A percentile compares a stretch with the other conserved stretches of the same genome.
phyloP scores from a whole-genome alignment of 176 grass and related monocot genomes.

The Aegilops speltoides region DNA sequence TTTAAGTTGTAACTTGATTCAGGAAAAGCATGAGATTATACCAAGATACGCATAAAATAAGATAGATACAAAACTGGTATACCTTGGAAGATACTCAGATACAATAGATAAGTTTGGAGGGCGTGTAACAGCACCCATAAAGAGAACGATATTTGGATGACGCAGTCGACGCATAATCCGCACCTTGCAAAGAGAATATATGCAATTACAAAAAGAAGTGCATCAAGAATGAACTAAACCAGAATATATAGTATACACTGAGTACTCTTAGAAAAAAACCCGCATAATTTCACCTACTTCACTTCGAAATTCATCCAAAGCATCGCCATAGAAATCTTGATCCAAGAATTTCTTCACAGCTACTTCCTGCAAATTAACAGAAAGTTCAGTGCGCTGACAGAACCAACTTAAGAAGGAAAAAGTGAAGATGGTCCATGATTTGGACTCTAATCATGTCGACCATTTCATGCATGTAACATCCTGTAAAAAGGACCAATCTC shows the following conservation, averaged over 20 bases:
- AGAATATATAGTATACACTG: slow-evolving; percentile 11
- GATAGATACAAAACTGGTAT: not conserved
- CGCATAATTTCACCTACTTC: slow-evolving; percentile 77
- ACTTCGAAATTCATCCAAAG: slow-evolving; percentile 96
- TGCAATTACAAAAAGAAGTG: slow-evolving; percentile 23
- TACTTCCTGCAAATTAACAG: slow-evolving; percentile 82
- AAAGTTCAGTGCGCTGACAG: slow-evolving; percentile 3
- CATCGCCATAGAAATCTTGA: slow-evolving; percentile 98
- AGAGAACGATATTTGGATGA: slow-evolving; percentile 98
- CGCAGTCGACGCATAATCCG: slow-evolving; percentile 96
- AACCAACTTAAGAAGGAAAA: slow-evolving; percentile 18
- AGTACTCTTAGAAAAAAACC: slow-evolving; percentile 27
- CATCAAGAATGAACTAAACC: slow-evolving; percentile 26
- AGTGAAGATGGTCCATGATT: slow-evolving; percentile 7
- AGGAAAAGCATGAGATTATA: slow-evolving; percentile 16
- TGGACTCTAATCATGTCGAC: slow-evolving; percentile 14
- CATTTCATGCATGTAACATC: slow-evolving; percentile 9
- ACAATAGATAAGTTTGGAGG: slow-evolving; percentile 96
- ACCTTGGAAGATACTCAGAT: slow-evolving; percentile 98
- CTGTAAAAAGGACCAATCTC: slow-evolving; percentile 24
- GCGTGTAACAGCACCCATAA: slow-evolving; percentile 99
- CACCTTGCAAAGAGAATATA: slow-evolving; percentile 63
- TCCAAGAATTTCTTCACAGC: slow-evolving; percentile 99
- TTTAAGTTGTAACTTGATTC: slow-evolving; percentile 25
- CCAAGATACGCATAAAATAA: not conserved